Evolutionary conservation across 2,329 filamentous ascomycete genomes (phyloP).

Genomic region (Harringtonia aguacate): DNA sequence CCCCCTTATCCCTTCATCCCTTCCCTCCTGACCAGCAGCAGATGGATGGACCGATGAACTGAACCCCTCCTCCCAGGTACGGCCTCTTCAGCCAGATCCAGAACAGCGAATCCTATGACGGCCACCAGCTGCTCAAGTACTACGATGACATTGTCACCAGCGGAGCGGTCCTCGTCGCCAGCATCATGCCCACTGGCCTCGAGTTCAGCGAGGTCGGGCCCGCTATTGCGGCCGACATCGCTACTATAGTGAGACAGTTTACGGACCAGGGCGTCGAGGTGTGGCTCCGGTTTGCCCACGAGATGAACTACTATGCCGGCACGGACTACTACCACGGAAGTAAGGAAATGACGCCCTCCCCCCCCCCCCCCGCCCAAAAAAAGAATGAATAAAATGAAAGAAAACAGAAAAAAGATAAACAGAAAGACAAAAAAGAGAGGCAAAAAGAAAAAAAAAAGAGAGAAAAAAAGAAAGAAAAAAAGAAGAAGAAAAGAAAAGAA

Average conservation of each 20-base stretch:
- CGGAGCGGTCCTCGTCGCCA: neutral
- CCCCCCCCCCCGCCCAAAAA: no score
- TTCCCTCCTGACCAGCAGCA: no score
- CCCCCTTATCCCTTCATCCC: no score
- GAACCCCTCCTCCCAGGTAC: no score
- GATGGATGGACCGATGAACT: no score
- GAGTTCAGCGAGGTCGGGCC: neutral
- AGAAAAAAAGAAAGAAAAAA: no score
- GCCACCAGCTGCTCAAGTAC: neutral
- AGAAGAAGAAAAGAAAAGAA: no score
- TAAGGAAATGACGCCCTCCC: no score
- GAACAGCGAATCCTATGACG: neutral
- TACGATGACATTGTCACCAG: neutral
- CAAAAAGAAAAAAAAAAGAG: no score
- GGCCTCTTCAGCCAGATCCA: constrained; percentile 1
- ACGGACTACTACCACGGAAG: neutral
- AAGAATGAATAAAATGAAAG: no score
- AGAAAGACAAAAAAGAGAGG: no score
- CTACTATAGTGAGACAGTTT: neutral
- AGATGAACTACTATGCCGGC: constrained; percentile 1
- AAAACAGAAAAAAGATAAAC: no score
- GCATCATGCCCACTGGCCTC: neutral
- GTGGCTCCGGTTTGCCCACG: constrained; percentile 1
- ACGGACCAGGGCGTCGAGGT: neutral
- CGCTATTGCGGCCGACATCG: neutral